Base-by-base conservation (phyloP, 2,329 filamentous ascomycete species). In the Hyphodiscus sp. region DNA sequence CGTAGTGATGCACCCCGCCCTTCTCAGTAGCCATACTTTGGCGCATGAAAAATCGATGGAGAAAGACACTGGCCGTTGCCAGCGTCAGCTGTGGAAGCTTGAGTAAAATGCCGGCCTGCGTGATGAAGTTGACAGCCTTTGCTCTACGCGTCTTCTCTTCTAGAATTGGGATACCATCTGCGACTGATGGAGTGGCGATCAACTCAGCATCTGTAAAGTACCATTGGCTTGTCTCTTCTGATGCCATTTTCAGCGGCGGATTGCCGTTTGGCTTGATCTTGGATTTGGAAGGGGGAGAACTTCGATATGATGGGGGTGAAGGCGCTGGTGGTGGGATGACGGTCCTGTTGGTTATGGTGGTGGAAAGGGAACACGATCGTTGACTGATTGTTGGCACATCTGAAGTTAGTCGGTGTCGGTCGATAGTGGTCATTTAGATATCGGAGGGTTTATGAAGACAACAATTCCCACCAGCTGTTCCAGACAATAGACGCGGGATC, bases 41-140 rank as follows among this genome's bases (percentile, higher is more conserved):
- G 58, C 91, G 85, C 90, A 97, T 96, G 68, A 91, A 91, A 70
- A 96, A 97, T 30, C 94, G 83, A 70, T 99, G 92, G 69, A 99
- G 91, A 74, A 95, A 97, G 44, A 96, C 87, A 18, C 89, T 87
- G 0, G 94, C 94, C 0, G 95, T 95, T 71, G 88, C 91, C 43
- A 99, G 77, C 0, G 94, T 97, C 52, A 94, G 83, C 70, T 96
- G 91, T 13, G 92, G 92, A 48, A 97, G 76, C 68, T 95, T 92
- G 50, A 97, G 80, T 75, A 96, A 84, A 61, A 95, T 89, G 59
- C 92, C 94, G 45, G 92, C 90, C 70, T 96, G 91, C 58, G 90
- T 86, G 65, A 99, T 95, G 72, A 99, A 99, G 70, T 96, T 95
- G 67, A 96, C 86, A 46, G 94, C 92, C 70, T 97, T 97, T 56